These are phyloP conservation scores for Microdochium nivale DNA, from an alignment of 2,329 filamentous ascomycete genomes.

Conservation along the genomic window DNA sequence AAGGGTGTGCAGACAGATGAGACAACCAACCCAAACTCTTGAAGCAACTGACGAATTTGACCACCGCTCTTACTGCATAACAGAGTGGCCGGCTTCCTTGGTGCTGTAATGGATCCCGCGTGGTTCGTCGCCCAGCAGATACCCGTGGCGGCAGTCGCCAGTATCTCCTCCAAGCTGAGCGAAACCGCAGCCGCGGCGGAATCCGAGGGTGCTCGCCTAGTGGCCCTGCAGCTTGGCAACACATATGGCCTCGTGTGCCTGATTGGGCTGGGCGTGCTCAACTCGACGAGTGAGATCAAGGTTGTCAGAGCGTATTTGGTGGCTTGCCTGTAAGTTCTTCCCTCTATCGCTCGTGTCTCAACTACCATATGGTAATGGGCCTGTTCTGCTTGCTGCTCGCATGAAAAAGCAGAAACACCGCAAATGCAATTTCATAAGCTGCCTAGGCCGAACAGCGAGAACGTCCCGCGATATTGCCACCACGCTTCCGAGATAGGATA, in stretches of 20 bases:
- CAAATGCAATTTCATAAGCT: no score
- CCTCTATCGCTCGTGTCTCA: neutral
- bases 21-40: no score
- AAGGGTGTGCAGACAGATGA: no score
- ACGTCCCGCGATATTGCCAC: no score
- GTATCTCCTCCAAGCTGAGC: constrained; percentile 21
- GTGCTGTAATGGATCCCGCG: constrained; percentile 44
- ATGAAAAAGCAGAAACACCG: no score
- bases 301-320: constrained; percentile 61
- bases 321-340: constrained; percentile 40
- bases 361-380: neutral
- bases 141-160: constrained; percentile 26
- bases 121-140: constrained; percentile 59
- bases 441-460: no score
- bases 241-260: constrained; percentile 58
- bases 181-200: neutral
- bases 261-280: constrained; percentile 54
- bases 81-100: constrained; percentile 52
- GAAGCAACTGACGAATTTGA: constrained; percentile 3
- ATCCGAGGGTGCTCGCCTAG: constrained; percentile 38
- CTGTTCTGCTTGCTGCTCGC: neutral
- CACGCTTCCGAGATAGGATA: no score
- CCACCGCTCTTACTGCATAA: constrained; percentile 1
- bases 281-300: constrained; percentile 53
- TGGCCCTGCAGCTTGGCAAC: constrained; percentile 62